These are phyloP conservation scores for Trichoderma sp. DNA, from an alignment of 2,329 filamentous ascomycete genomes.

Conservation along the genomic window DNA sequence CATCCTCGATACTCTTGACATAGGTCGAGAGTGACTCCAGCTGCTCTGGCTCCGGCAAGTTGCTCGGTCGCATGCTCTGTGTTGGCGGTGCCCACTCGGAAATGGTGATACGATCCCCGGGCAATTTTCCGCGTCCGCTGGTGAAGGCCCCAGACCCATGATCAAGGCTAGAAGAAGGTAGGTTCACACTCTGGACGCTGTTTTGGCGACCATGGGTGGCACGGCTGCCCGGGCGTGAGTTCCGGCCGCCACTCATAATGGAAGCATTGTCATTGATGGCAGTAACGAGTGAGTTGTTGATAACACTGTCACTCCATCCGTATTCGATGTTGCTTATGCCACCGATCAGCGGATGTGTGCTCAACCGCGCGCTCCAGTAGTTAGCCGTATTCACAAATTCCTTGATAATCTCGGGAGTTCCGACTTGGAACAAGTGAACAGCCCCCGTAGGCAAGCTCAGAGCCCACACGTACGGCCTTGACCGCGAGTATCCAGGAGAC, in stretches of 20 bases:
- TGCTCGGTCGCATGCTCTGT: constrained; percentile 84
- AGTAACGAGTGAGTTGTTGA: constrained; percentile 57
- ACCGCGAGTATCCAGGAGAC: constrained; percentile 87
- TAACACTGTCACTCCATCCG: constrained; percentile 85
- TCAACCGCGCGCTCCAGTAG: constrained; percentile 94
- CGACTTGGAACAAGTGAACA: constrained; percentile 97
- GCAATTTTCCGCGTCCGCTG: constrained; percentile 57
- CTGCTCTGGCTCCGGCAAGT: constrained; percentile 75
- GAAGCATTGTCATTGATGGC: constrained; percentile 47
- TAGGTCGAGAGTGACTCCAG: constrained; percentile 71
- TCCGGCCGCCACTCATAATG: constrained; percentile 32
- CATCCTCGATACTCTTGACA: constrained; percentile 79
- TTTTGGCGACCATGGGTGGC: constrained; percentile 40
- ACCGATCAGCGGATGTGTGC: constrained; percentile 87
- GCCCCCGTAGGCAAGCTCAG: constrained; percentile 87
- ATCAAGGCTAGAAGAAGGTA: constrained; percentile 60
- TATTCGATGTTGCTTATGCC: constrained; percentile 97
- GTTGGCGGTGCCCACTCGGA: constrained; percentile 86
- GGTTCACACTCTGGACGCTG: constrained; percentile 50
- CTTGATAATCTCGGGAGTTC: constrained; percentile 87
- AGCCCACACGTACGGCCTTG: constrained; percentile 89
- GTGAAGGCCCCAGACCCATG: constrained; percentile 52
- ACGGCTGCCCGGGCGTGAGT: constrained; percentile 51
- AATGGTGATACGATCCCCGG: constrained; percentile 80
- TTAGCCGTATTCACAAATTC: constrained; percentile 95